These are phyloP conservation scores for Volvox reticuliferus DNA, from an alignment of 139 green algal genomes.

Conservation along the genomic window DNA sequence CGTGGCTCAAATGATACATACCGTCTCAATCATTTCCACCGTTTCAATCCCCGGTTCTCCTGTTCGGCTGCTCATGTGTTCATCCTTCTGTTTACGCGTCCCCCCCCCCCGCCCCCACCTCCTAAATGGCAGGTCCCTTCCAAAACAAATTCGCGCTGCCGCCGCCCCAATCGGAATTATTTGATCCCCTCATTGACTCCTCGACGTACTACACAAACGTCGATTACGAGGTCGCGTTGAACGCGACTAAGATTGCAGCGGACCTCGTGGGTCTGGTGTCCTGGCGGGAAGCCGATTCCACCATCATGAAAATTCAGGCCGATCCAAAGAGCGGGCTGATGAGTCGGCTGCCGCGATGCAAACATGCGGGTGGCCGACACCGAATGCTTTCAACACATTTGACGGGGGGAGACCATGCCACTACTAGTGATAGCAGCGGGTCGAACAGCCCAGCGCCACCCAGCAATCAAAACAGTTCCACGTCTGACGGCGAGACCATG, in stretches of 20 bases:
- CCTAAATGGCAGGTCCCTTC: conserved; percentile 13
- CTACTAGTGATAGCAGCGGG: background rate
- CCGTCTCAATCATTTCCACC: background rate
- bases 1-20: too few species aligned
- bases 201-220: background rate
- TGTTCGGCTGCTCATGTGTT: background rate
- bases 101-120: too few species aligned
- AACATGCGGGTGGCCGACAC: too few species aligned
- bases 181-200: background rate
- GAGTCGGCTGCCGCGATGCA: background rate
- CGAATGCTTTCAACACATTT: too few species aligned
- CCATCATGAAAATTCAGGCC: background rate
- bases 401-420: too few species aligned
- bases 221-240: background rate
- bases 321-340: background rate
- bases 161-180: background rate
- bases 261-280: background rate
- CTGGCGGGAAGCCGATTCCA: background rate
- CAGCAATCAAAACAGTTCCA: too few species aligned
- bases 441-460: background rate
- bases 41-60: background rate
- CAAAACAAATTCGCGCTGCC: conserved; percentile 37
- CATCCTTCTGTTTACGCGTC: background rate
- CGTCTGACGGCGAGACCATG: background rate
- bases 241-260: background rate